Base-by-base conservation (phyloP, 2,329 filamentous ascomycete species). In the Paracoccidioides lutzii region DNA sequence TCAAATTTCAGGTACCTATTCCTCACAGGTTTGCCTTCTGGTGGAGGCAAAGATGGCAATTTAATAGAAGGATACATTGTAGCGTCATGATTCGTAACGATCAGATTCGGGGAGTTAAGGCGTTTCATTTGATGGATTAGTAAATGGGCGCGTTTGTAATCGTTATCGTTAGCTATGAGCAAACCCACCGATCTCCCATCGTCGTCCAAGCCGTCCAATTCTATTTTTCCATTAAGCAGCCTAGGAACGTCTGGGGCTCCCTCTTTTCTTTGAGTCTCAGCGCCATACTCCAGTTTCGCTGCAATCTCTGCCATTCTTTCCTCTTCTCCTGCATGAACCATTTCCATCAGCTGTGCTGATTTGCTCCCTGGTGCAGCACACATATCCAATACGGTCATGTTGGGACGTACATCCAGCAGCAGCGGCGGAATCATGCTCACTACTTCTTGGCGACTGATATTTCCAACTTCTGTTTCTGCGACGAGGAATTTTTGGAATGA, bases 391-490 rank as follows among this genome's bases (percentile, higher is more conserved):
- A 96, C 90, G 1, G 85, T 87, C 85, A 96, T 95, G 54, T 90
- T 88, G 4, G 93, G 90, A 63, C 83, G 82, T 52, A 97, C 79
- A 66, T 97, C 90, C 77, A 98, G 87, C 64, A 97, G 78, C 63
- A 97, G 80, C 32, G 93, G 93, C 32, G 93, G 93, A 60, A 98
- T 97, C 93, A 98, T 98, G 76, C 89, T 95, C 66, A 98, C 93
- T 46, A 95, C 86, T 75, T 98, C 93, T 73, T 98, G 93, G 65
- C 93, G 83, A 72, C 88, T 95, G 66, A 98, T 97, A 71, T 97
- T 98, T 65, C 93, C 93, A 28, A 97, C 90, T 56, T 87, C 90
- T 3, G 93, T 96, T 78, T 98, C 93, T 53, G 91, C 94, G 52
- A 98, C 93, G 52, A 98, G 80, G 76, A 96, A 98, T 70, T 94